Evolutionary conservation across 257 asterid genomes (phyloP).

Genomic region (Solanum paucissectum): DNA sequence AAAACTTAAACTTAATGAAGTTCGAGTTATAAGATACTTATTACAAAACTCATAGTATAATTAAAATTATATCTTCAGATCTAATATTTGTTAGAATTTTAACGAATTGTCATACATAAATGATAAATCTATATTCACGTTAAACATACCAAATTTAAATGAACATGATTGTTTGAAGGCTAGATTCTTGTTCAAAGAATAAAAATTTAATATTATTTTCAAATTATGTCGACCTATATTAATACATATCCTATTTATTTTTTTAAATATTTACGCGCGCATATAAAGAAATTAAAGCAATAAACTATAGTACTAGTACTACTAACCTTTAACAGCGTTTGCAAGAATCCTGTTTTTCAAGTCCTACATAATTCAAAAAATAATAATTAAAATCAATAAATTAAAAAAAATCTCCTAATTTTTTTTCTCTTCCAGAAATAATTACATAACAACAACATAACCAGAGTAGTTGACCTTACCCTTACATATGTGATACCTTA

Average conservation of each 20-base stretch:
- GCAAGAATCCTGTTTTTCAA: slow-evolving; percentile 46
- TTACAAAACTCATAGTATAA: background rate
- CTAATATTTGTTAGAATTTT: background rate
- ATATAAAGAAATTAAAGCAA: background rate
- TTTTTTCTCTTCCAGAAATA: background rate
- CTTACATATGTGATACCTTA: too few species aligned
- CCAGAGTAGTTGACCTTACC: background rate
- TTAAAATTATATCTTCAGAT: background rate
- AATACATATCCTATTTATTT: too few species aligned
- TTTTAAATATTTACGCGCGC: accelerated
- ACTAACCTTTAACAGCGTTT: slow-evolving; percentile 59
- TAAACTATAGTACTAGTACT: background rate
- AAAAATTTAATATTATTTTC: background rate
- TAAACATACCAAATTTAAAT: accelerated
- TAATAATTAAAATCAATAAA: background rate
- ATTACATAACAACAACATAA: background rate
- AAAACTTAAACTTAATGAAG: background rate
- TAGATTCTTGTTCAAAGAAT: background rate
- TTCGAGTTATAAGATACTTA: background rate
- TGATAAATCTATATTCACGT: background rate
- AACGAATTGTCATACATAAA: background rate
- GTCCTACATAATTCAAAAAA: slow-evolving; percentile 28
- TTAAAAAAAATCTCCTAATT: background rate
- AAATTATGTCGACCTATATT: background rate
- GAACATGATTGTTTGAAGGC: accelerated